These are phyloP conservation scores for Dichotomocladium elegans DNA, from an alignment of 371 early-diverging fungal genomes.

Conservation along the genomic window DNA sequence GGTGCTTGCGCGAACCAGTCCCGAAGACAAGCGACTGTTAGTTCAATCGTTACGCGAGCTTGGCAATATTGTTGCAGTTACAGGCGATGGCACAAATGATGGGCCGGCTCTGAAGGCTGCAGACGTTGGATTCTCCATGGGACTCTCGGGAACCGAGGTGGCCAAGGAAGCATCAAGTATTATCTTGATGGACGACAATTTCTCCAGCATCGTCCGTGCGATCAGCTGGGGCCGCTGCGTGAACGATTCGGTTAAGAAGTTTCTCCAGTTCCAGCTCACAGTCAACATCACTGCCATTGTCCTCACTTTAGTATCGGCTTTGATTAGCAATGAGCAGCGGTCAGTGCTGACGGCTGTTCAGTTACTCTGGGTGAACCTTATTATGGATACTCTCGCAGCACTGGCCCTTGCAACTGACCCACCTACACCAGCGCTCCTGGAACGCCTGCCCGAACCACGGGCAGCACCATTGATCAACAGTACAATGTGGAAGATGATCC, in stretches of 20 bases:
- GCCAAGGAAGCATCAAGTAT: constrained; percentile 76
- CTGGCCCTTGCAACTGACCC: constrained; percentile 70
- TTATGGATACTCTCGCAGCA: constrained; percentile 76
- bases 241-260: constrained; percentile 74
- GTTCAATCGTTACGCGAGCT: constrained; percentile 59
- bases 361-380: constrained; percentile 73
- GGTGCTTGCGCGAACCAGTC: constrained; percentile 68
- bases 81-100: constrained; percentile 76
- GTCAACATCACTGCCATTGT: constrained; percentile 68
- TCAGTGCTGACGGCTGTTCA: constrained; percentile 64
- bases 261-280: constrained; percentile 73
- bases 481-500: constrained; percentile 73
- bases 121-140: constrained; percentile 79
- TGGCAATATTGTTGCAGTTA: constrained; percentile 72
- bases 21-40: constrained; percentile 66
- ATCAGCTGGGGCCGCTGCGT: constrained; percentile 76
- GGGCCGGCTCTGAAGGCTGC: constrained; percentile 73
- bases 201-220: constrained; percentile 68
- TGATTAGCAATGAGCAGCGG: constrained; percentile 28
- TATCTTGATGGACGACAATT: constrained; percentile 78
- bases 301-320: constrained; percentile 57
- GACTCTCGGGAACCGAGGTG: constrained; percentile 76
- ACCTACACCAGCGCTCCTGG: constrained; percentile 55
- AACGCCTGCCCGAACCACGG: constrained; percentile 57
- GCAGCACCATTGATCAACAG: constrained; percentile 59